A percentile compares a stretch with the other conserved stretches of the same genome.
Evolutionary conservation across 345 rosid genomes (phyloP).

Genomic region (Camelina laxa): DNA sequence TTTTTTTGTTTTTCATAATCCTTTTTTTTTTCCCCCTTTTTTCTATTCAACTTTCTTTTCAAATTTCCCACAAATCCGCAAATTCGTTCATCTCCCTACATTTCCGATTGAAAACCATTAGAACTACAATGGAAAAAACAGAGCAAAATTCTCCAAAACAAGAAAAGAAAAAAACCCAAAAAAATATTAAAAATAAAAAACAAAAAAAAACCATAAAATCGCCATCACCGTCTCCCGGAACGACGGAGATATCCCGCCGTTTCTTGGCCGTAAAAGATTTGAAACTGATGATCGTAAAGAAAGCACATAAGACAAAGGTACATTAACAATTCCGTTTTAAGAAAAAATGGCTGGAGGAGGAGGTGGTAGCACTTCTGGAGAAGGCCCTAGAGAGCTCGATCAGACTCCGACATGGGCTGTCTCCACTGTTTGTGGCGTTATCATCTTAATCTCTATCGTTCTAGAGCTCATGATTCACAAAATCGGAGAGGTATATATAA

Average conservation of each 20-base stretch:
- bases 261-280: conserved; percentile 8
- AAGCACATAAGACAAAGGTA: not conserved
- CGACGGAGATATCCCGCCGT: conserved; percentile 39
- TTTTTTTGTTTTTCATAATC: not conserved
- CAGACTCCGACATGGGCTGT: conserved; percentile 99
- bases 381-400: conserved; percentile 72
- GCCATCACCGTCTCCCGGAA: not conserved
- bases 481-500: conserved; percentile 53
- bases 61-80: conserved; percentile 36
- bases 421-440: conserved; percentile 68
- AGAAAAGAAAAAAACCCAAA: not conserved
- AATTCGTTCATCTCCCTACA: conserved; percentile 44
- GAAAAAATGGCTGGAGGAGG: conserved; percentile 63
- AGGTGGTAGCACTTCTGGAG: conserved; percentile 21
- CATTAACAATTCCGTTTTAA: not conserved
- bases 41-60: not conserved
- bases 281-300: not conserved
- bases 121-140: conserved; percentile 12
- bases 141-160: not conserved
- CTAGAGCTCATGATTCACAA: conserved; percentile 70
- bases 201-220: not conserved
- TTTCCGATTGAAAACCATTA: conserved; percentile 43
- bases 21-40: not conserved
- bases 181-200: not conserved
- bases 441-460: conserved; percentile 67